Evolutionary conservation across 1,284 basidiomycete genomes (phyloP), one percentile per base, ranked within the genome.

Genomic region (Cryptococcus sp.): DNA sequence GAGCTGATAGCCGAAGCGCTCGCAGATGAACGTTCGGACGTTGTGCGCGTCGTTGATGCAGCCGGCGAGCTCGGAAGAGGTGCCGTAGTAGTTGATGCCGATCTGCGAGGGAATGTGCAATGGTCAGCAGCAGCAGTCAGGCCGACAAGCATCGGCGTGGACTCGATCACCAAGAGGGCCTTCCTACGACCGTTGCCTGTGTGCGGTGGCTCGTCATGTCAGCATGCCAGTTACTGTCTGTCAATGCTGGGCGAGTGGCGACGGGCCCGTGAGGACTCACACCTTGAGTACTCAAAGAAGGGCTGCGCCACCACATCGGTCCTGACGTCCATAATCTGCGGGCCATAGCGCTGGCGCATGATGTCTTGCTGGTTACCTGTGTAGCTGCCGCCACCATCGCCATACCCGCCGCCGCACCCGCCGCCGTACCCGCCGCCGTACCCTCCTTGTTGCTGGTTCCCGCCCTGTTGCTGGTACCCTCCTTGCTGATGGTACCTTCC

Each of bases 41-140:
- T 92, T 92, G 46, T 81, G 78, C 0, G 85, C 91, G 66, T 96
- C 92, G 72, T 95, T 93, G 75, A 93, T 89, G 66, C 92, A 95
- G 2, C 92, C 91, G 21, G 79, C 77, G 38, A 95, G 77, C 67
- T 85, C 84, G 8, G 79, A 81, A 1, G 74, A 69, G 59, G 85
- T 82, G 4, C 87, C 84, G 53, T 83, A 68, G 72, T 94, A 95
- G 78, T 94, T 93, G 71, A 93, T 72, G 9, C 75, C 73, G 51
- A 72, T 67, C 67, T 74, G 53, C 33, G 36, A 15, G 20, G 11
- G 16, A 13, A 35, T 20, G 50, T 15, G 13, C 16, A 23, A 40
- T 50, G 35, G 20, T 3, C 15, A 42, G 20, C 39, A n/a, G 20
- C 52, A 49, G 36, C 35, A 37, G 36, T 13, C 15, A 12, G n/a